Evolutionary conservation across 2,329 filamentous ascomycete genomes (phyloP).

Genomic region (Aspergillus puulaauensis): DNA sequence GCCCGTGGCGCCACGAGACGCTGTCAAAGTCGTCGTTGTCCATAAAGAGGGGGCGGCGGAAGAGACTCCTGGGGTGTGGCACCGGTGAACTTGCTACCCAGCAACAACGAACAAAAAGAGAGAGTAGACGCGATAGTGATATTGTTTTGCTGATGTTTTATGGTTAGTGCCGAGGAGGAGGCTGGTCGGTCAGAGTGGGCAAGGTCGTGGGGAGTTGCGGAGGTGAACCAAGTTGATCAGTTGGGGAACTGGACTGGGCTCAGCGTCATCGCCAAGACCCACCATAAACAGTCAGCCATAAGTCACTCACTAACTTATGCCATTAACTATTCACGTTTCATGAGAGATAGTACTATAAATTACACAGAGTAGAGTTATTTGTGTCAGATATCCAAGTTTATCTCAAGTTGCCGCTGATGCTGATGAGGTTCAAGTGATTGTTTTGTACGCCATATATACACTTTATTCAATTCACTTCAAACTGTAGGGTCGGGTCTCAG

Average conservation of each 20-base stretch:
- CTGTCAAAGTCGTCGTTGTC: conserved; percentile 73
- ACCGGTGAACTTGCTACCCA: not conserved
- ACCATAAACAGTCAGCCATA: not conserved
- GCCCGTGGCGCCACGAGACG: conserved; percentile 72
- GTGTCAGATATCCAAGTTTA: not conserved
- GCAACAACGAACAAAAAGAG: not conserved
- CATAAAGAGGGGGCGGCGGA: conserved; percentile 33
- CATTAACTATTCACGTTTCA: not conserved
- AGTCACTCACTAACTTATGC: not conserved
- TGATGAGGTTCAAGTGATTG: not conserved
- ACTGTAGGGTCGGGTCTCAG: not conserved
- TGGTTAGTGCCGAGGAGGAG: conserved; percentile 7
- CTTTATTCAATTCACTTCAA: not conserved
- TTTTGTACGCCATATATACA: conserved; percentile 8
- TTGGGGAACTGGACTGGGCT: conserved; percentile 15
- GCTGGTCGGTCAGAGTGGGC: conserved; percentile 2
- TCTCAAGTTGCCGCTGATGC: not conserved
- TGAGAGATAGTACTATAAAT: no score
- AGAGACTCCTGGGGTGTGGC: not conserved
- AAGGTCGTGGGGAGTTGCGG: conserved; percentile 12
- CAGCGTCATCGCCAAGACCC: conserved; percentile 22
- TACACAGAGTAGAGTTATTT: not conserved
- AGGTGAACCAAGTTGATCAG: conserved; percentile 13
- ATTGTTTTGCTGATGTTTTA: not conserved
- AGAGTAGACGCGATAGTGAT: not conserved